phyloP scores from a whole-genome alignment of 2,329 filamentous ascomycete species.

The Meredithiella fracta region DNA sequence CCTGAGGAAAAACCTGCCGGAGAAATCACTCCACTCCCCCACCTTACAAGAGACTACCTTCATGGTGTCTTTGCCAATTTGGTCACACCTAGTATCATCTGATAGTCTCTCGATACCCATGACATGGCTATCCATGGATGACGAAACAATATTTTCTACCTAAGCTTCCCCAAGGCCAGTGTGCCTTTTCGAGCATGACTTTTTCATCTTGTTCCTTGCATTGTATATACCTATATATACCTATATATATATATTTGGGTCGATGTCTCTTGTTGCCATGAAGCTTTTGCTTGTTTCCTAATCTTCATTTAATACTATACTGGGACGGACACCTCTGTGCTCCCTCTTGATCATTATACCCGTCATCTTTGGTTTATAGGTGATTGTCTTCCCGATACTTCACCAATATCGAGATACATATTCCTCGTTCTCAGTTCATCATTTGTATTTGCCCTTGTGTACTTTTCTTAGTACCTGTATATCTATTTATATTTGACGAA shows the following conservation, averaged over 20 bases:
- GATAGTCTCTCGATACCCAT: neutral
- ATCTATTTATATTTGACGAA: neutral
- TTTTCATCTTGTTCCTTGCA: neutral
- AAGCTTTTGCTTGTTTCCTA: slow-evolving; percentile 3
- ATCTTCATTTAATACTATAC: neutral
- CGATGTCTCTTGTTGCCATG: neutral
- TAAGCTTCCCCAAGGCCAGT: neutral
- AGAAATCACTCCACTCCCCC: neutral
- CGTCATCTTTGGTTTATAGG: neutral
- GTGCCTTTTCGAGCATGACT: neutral
- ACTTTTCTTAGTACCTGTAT: neutral
- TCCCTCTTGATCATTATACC: neutral
- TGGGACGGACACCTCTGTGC: neutral
- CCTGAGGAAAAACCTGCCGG: neutral
- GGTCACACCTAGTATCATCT: neutral
- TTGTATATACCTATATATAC: neutral
- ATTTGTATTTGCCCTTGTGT: neutral
- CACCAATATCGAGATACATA: neutral
- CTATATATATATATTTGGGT: neutral
- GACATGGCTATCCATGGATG: neutral
- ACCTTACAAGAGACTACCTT: neutral
- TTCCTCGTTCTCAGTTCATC: neutral
- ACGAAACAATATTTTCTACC: neutral
- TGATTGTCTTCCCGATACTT: neutral
- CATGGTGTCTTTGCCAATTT: neutral